phyloP scores from a whole-genome alignment of 345 rosid species.

The Ceriops tagal region DNA sequence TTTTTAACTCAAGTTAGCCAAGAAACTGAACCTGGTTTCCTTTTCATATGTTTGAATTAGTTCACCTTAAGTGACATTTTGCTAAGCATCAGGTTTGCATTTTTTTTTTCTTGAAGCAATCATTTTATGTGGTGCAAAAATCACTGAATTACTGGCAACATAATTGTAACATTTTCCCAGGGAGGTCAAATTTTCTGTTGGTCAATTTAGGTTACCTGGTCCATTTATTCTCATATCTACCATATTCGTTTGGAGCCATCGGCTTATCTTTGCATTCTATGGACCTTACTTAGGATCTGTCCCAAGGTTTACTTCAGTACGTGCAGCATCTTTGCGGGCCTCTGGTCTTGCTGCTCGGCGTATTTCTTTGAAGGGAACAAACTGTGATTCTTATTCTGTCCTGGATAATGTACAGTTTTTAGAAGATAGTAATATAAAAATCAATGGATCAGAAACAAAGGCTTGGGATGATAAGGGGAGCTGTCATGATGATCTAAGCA shows the following conservation, averaged over 20 bases:
- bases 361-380: slow-evolving; percentile 20
- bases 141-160: background rate
- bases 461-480: slow-evolving; percentile 30
- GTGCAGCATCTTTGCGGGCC: slow-evolving; percentile 65
- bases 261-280: slow-evolving; percentile 3
- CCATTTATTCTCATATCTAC: slow-evolving; percentile 6
- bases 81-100: background rate
- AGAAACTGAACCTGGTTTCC: slow-evolving; percentile 20
- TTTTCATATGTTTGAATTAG: slow-evolving; percentile 3
- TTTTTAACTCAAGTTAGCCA: slow-evolving; percentile 9
- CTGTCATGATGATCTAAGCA: slow-evolving; percentile 25
- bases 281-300: slow-evolving; percentile 32
- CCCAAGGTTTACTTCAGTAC: slow-evolving; percentile 62
- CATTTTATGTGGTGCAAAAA: background rate
- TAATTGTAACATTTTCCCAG: background rate
- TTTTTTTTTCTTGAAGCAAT: background rate
- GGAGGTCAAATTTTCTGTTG: slow-evolving; percentile 9
- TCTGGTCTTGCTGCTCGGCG: slow-evolving; percentile 56
- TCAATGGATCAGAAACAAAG: slow-evolving; percentile 23
- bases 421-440: slow-evolving; percentile 27
- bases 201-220: background rate
- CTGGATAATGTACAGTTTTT: slow-evolving; percentile 29
- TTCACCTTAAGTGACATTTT: background rate
- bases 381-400: slow-evolving; percentile 25
- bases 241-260: background rate